These are phyloP conservation scores for Chlorella vulgaris DNA, from an alignment of 139 green algal species.

Conservation along the genomic window DNA sequence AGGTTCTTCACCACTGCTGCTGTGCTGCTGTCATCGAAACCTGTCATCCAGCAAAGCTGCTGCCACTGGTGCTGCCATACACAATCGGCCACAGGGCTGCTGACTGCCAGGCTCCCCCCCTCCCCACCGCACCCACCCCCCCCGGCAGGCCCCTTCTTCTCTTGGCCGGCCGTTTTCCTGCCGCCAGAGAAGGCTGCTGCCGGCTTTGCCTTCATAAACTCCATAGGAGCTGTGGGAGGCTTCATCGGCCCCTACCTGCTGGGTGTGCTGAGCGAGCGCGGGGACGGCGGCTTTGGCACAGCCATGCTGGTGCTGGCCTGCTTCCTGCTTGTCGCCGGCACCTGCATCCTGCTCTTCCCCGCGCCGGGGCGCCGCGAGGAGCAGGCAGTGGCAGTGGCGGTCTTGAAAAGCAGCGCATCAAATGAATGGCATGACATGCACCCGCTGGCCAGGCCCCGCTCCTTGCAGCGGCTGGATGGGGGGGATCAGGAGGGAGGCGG, in stretches of 20 bases:
- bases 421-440: not conserved
- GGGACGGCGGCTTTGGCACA: conserved; percentile 22
- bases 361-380: not conserved
- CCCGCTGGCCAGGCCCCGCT: not conserved
- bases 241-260: conserved; percentile 45
- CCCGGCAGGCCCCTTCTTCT: conserved; percentile 43
- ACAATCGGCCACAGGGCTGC: too few species aligned
- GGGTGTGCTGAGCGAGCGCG: conserved; percentile 24
- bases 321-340: conserved; percentile 28
- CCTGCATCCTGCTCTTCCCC: conserved; percentile 37
- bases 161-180: conserved; percentile 59
- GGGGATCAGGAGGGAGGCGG: not conserved
- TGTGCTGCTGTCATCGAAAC: not conserved
- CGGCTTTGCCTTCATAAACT: conserved; percentile 53
- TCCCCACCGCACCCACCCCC: too few species aligned
- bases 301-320: conserved; percentile 33
- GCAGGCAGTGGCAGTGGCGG: not conserved
- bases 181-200: conserved; percentile 22
- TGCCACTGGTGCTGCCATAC: too few species aligned
- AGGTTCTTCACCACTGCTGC: too few species aligned
- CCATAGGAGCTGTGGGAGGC: conserved; percentile 39
- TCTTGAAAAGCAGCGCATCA: not conserved
- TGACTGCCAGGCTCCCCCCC: not conserved
- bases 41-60: too few species aligned
- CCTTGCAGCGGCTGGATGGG: not conserved